Percentiles rank a stretch among this genome's conserved stretches.
phyloP scores from a whole-genome alignment of 306 rosid genomes.

The Quercus dentata region DNA sequence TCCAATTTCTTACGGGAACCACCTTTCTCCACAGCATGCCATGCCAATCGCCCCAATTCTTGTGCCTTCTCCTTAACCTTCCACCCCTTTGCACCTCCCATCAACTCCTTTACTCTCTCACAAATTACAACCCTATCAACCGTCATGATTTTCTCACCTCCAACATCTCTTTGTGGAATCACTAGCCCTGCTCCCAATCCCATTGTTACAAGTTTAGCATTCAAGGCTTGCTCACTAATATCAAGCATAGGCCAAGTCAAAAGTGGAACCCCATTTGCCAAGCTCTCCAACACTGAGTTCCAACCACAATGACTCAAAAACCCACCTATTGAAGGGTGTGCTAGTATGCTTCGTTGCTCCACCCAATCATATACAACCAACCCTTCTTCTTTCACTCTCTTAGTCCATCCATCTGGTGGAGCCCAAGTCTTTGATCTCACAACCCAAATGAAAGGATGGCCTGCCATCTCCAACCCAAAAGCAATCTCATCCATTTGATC shows the following conservation, averaged over 20 bases:
- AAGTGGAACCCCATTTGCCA: conserved; percentile 25
- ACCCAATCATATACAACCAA: conserved; percentile 19
- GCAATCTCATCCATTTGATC: conserved; percentile 28
- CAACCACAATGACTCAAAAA: conserved; percentile 38
- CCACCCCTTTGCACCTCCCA: conserved; percentile 20
- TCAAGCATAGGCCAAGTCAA: conserved; percentile 29
- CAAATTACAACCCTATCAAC: conserved; percentile 1
- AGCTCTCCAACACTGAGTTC: conserved; percentile 30
- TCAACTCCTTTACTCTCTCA: conserved; percentile 24
- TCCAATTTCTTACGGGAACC: conserved; percentile 4
- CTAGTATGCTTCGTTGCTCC: conserved; percentile 20
- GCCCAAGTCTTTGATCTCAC: conserved; percentile 21
- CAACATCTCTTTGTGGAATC: background rate
- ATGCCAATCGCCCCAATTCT: conserved; percentile 3
- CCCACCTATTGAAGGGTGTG: conserved; percentile 1
- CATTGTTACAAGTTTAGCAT: conserved; percentile 13
- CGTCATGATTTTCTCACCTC: background rate
- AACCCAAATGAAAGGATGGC: conserved; percentile 14
- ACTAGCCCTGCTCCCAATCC: conserved; percentile 9
- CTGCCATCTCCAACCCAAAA: conserved; percentile 17
- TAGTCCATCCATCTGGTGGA: conserved; percentile 3
- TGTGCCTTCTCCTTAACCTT: conserved; percentile 17
- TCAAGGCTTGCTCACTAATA: conserved; percentile 17
- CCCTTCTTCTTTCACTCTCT: conserved; percentile 12
- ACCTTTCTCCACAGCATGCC: conserved; percentile 13